Evolutionary conservation across 2,329 filamentous ascomycete genomes (phyloP).

Genomic region (Scedosporium minutisporum): DNA sequence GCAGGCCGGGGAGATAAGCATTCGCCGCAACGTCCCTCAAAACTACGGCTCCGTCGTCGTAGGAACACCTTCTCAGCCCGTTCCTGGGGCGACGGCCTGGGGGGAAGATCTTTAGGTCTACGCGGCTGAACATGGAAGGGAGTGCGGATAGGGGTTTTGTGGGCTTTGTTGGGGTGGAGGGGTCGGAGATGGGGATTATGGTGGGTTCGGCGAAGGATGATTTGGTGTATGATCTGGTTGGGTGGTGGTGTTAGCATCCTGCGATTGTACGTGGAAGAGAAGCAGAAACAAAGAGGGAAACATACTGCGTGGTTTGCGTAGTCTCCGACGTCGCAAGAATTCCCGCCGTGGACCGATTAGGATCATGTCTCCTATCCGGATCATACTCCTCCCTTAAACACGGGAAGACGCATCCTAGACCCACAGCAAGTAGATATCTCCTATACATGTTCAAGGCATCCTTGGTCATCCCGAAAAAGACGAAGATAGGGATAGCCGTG

Average conservation of each 20-base stretch:
- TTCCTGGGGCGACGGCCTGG: neutral
- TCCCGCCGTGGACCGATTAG: neutral
- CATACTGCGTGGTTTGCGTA: constrained; percentile 3
- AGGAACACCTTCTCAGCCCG: too few relatives aligned
- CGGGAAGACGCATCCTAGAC: constrained; percentile 35
- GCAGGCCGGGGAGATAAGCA: neutral
- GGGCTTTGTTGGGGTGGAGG: neutral
- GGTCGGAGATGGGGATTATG: neutral
- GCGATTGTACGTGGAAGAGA: neutral
- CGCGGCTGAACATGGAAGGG: neutral
- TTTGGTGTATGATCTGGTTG: neutral
- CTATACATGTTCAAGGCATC: constrained; percentile 44
- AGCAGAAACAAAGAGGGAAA: neutral
- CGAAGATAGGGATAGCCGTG: constrained; percentile 36
- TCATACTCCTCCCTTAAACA: constrained; percentile 28
- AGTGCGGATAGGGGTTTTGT: neutral
- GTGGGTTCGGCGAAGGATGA: neutral
- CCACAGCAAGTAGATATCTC: constrained; percentile 24
- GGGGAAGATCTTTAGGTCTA: neutral
- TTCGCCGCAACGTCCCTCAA: neutral
- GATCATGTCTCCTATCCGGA: constrained; percentile 16
- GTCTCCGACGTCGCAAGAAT: constrained; percentile 2
- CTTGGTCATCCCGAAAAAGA: constrained; percentile 46
- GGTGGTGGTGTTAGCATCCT: neutral
- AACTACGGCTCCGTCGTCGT: too few relatives aligned